Evolutionary conservation across 352 stramenopile species (phyloP), one percentile per base, ranked within the genome.

Genomic region (Phytophthora ramorum): DNA sequence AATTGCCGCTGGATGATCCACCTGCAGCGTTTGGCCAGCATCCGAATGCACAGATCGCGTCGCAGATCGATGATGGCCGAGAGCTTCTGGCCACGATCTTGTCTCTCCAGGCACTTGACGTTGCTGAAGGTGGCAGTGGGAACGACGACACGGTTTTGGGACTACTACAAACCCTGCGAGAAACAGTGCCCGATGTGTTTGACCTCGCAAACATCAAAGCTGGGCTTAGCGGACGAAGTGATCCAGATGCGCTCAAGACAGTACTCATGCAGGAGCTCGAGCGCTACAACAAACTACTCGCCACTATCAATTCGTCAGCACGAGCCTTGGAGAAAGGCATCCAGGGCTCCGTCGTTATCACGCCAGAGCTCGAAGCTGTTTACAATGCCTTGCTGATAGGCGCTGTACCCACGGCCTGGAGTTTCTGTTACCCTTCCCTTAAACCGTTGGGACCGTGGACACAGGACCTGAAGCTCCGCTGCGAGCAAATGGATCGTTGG

Each of bases 241-340:
- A 98, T 52, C 92, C 95, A 0, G 94, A 98, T 49, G 88, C 92
- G 5, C 83, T 98, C 17, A 97, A 99, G 79, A 98, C 93, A 0
- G 93, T 99, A 37, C 79, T 99, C 2, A 67, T 98, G 52, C 96
- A 99, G 67, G 96, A 99, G 52, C 76, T 98, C 0, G 95, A 99
- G 57, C 84, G 93, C 22, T 98, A 98, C 79, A 98, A 98, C 75
- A 90, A 91, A 34, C 67, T 98, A 20, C 63, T 98, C 7, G 63
- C 66, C 4, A 81, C 75, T 4, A 93, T 98, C 30, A 88, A 85
- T 16, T 65, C 62, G 5, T 94, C 95, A 1, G 75, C 98, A 2
- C 52, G 83, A 9, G 89, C 91, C 30, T 66, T 99, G 3, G 87
- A 98, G 72, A 91, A 95, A 46, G 96, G 92, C 0, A 97, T 98